Conservation (phyloP, 2,329 filamentous ascomycete genomes). For the Neofusicoccum ribis region DNA sequence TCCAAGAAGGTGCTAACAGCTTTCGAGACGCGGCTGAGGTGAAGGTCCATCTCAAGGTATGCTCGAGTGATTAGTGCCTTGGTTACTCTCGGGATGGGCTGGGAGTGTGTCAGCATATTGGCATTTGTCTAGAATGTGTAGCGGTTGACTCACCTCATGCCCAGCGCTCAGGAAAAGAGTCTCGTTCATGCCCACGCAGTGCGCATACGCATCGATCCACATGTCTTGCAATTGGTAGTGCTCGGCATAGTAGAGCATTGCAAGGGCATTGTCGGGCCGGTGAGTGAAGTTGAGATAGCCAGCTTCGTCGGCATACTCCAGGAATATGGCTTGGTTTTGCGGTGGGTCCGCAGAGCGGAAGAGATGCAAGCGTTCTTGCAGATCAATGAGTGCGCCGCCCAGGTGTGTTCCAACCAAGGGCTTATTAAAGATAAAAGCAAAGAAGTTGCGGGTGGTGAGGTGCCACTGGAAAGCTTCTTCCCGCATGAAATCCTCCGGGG, state of each 20-base stretch:
- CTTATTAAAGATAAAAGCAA: conserved; percentile 67
- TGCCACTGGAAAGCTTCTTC: conserved; percentile 63
- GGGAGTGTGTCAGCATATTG: background rate
- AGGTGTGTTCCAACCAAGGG: conserved; percentile 69
- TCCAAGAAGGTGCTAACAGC: conserved; percentile 66
- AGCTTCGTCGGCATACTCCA: conserved; percentile 66
- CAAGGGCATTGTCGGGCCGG: conserved; percentile 68
- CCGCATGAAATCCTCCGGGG: conserved; percentile 56
- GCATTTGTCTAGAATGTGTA: background rate
- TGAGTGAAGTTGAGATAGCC: conserved; percentile 69
- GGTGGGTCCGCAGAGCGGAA: conserved; percentile 54
- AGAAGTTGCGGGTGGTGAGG: conserved; percentile 70
- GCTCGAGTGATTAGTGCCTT: conserved; percentile 66
- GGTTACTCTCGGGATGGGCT: conserved; percentile 51
- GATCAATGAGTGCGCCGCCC: conserved; percentile 61
- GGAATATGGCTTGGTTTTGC: conserved; percentile 62
- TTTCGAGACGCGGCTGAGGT: conserved; percentile 57
- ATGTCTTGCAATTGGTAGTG: conserved; percentile 62
- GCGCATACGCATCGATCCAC: conserved; percentile 72
- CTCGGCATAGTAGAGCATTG: conserved; percentile 68
- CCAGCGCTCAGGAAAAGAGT: conserved; percentile 58
- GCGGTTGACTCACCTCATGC: conserved; percentile 55
- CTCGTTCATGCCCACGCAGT: conserved; percentile 77
- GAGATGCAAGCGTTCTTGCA: conserved; percentile 66
- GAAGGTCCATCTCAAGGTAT: conserved; percentile 64